phyloP scores from a whole-genome alignment of 352 stramenopile species.

The Globisporangium megalacanthum region DNA sequence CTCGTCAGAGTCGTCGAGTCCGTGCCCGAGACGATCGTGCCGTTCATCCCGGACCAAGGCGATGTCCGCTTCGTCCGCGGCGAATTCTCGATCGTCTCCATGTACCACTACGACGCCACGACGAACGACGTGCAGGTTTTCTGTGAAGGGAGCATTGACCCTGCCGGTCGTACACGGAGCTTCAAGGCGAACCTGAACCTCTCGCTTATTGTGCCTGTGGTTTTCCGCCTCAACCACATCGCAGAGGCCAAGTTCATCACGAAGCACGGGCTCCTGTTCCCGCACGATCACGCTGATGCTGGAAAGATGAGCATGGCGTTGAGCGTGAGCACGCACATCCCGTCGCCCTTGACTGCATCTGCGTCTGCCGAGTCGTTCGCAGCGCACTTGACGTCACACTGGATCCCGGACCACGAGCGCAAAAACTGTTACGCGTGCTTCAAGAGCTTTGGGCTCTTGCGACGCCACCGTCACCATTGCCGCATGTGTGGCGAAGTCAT shows the following conservation, averaged over 20 bases:
- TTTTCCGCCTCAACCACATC: conserved; percentile 61
- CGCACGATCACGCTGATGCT: conserved; percentile 17
- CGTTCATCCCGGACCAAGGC: conserved; percentile 13
- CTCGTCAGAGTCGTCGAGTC: conserved; percentile 60
- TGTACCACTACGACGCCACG: conserved; percentile 54
- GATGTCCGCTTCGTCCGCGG: conserved; percentile 52
- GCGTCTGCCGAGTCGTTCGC: conserved; percentile 8
- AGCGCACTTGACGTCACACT: conserved; percentile 32
- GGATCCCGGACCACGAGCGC: conserved; percentile 52
- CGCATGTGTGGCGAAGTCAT: conserved; percentile 77
- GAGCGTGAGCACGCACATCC: conserved; percentile 30
- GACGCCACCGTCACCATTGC: conserved; percentile 63
- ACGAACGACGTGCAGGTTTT: conserved; percentile 65
- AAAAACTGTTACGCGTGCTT: conserved; percentile 65
- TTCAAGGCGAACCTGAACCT: conserved; percentile 58
- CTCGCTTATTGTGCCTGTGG: conserved; percentile 50
- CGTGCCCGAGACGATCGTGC: conserved; percentile 43
- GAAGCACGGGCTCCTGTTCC: conserved; percentile 69
- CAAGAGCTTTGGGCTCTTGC: conserved; percentile 62
- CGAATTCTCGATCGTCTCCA: conserved; percentile 46
- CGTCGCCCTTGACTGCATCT: conserved; percentile 22
- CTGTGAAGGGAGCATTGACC: conserved; percentile 49
- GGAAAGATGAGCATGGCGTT: conserved; percentile 9
- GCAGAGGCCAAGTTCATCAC: conserved; percentile 81
- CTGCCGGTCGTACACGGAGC: conserved; percentile 33